Percentiles rank a stretch among this genome's conserved stretches.
Evolutionary conservation across 352 stramenopile species (phyloP).

Genomic region (Pelagophyceae sp.): DNA sequence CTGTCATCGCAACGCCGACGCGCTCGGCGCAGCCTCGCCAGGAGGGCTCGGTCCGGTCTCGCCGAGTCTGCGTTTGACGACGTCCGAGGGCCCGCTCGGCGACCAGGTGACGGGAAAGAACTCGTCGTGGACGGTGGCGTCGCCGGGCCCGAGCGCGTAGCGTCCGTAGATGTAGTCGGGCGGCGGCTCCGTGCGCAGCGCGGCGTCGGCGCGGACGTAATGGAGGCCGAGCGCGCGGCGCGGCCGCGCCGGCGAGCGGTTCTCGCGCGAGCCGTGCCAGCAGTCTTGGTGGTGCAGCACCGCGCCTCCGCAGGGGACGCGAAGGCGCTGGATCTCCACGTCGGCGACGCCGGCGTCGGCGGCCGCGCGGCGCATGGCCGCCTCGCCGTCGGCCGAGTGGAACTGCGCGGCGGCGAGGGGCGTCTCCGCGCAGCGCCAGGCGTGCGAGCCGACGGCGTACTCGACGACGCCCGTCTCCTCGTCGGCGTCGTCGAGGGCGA

Average conservation of each 20-base stretch:
- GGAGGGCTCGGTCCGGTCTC: no score
- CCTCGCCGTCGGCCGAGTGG: constrained; percentile 8
- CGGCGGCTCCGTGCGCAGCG: constrained; percentile 28
- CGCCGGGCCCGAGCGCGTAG: constrained; percentile 31
- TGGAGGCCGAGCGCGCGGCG: constrained; percentile 41
- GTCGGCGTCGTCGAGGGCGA: constrained; percentile 47
- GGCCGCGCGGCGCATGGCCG: not conserved
- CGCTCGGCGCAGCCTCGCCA: no score
- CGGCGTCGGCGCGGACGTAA: constrained; percentile 40
- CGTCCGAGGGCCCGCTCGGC: no score
- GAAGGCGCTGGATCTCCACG: constrained; percentile 25
- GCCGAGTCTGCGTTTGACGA: no score
- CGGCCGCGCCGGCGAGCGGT: constrained; percentile 26
- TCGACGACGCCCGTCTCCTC: constrained; percentile 43
- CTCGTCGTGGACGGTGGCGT: constrained; percentile 26
- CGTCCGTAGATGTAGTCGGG: constrained; percentile 46
- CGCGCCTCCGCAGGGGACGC: constrained; percentile 30
- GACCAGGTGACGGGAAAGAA: constrained; percentile 33
- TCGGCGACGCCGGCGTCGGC: not conserved
- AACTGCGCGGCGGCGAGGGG: constrained; percentile 24
- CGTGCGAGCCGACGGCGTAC: constrained; percentile 41
- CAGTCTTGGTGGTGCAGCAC: constrained; percentile 46
- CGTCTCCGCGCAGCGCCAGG: constrained; percentile 23
- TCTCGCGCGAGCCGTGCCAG: constrained; percentile 41
- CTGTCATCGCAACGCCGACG: no score